phyloP scores from a whole-genome alignment of 345 rosid species.

The Reutealis trisperma region DNA sequence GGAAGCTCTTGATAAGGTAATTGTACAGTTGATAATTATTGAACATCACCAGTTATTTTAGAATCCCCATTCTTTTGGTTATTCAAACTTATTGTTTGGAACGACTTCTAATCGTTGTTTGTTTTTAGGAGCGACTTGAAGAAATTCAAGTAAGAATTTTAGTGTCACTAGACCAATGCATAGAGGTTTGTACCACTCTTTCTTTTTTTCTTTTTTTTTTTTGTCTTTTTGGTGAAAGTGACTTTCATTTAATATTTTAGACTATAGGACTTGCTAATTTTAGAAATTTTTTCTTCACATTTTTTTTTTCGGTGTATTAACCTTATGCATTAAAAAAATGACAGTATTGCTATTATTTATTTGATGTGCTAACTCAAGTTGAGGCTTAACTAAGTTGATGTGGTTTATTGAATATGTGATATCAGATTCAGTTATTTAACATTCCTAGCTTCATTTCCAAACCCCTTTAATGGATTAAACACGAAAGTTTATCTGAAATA shows the following conservation, averaged over 20 bases:
- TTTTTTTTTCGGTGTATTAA: too few relatives aligned
- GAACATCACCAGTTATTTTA: not conserved
- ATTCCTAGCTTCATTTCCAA: not conserved
- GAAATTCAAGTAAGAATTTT: slow-evolving; percentile 5
- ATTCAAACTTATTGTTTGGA: too few relatives aligned
- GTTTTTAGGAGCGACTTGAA: not conserved
- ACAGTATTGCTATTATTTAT: not conserved
- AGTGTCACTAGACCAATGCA: slow-evolving; percentile 14
- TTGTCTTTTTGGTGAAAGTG: too few relatives aligned
- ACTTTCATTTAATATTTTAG: not conserved
- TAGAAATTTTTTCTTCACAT: not conserved
- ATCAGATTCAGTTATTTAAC: not conserved
- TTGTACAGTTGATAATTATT: not conserved
- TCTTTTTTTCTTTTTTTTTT: not conserved
- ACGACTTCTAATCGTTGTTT: not conserved
- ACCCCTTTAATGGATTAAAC: not conserved
- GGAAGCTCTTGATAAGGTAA: slow-evolving; percentile 20
- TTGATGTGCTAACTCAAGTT: not conserved
- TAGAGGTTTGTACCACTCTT: slow-evolving; percentile 3
- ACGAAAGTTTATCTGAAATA: too few relatives aligned
- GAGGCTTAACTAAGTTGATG: not conserved
- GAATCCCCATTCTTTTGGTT: too few relatives aligned
- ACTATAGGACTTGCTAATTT: not conserved
- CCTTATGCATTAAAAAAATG: not conserved
- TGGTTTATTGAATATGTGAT: not conserved